Conservation (phyloP, 441 rosid species). For the Kokia cookei region DNA sequence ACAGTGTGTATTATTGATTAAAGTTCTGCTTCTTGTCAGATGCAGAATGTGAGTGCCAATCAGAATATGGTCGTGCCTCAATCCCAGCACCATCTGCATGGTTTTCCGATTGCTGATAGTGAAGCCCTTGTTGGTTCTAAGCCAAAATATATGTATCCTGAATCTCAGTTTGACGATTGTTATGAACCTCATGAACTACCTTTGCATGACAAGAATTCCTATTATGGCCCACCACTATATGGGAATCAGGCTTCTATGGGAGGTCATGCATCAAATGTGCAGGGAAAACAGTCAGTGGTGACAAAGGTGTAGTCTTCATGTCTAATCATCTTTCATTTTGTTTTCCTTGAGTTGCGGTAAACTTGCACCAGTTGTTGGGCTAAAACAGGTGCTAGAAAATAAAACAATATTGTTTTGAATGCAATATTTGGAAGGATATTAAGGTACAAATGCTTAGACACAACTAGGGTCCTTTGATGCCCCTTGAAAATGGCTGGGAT, state of each 20-base stretch:
- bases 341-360: neutral
- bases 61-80: slow-evolving; percentile 23
- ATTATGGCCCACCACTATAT: neutral
- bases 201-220: neutral
- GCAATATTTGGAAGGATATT: neutral
- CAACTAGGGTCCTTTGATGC: neutral
- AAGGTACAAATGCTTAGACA: neutral
- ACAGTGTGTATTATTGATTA: neutral
- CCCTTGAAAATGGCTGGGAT: neutral
- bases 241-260: neutral
- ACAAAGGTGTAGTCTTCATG: neutral
- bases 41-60: slow-evolving; percentile 19
- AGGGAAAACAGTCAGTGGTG: neutral
- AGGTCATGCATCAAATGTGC: neutral
- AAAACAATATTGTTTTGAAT: neutral
- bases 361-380: neutral
- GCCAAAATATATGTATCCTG: neutral
- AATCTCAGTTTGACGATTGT: neutral
- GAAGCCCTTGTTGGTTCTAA: neutral
- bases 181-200: neutral
- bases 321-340: neutral
- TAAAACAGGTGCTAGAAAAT: neutral
- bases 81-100: neutral
- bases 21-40: slow-evolving; percentile 10
- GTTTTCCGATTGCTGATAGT: neutral